A percentile compares a stretch with the other conserved stretches of the same genome.
These are phyloP conservation scores for Cystobasidium slooffiae DNA, from an alignment of 1,284 basidiomycete genomes.

Conservation along the genomic window DNA sequence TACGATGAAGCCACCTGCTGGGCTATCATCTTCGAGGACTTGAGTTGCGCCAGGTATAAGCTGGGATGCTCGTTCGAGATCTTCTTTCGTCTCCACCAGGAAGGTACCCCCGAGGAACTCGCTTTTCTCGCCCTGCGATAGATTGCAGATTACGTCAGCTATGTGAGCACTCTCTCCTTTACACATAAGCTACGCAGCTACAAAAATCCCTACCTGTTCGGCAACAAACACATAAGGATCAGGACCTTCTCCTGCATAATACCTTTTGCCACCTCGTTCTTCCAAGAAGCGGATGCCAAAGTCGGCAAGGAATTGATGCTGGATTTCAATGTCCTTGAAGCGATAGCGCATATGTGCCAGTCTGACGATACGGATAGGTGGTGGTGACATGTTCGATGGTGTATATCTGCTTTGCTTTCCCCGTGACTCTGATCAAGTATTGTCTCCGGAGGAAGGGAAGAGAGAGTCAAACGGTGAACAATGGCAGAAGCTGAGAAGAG, in stretches of 20 bases:
- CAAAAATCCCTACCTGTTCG: conserved; percentile 36
- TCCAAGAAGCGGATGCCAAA: conserved; percentile 48
- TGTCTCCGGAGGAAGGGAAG: not conserved
- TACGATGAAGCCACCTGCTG: conserved; percentile 48
- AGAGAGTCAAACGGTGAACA: not conserved
- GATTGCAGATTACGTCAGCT: not conserved
- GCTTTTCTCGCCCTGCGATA: conserved; percentile 19
- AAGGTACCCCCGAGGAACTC: conserved; percentile 39
- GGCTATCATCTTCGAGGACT: conserved; percentile 42
- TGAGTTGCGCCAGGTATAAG: conserved; percentile 44
- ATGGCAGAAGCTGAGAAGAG: too few relatives aligned
- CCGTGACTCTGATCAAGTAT: not conserved
- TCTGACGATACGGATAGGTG: conserved; percentile 46
- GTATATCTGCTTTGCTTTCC: not conserved
- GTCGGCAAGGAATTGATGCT: conserved; percentile 48
- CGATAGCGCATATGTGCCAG: conserved; percentile 50
- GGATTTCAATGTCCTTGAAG: conserved; percentile 45
- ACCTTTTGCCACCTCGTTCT: conserved; percentile 45
- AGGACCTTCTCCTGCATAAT: conserved; percentile 48
- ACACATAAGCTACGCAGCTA: not conserved
- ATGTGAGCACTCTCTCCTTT: not conserved
- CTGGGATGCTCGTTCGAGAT: conserved; percentile 47
- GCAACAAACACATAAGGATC: conserved; percentile 49
- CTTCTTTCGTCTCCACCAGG: conserved; percentile 44
- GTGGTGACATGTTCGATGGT: conserved; percentile 39